Percentiles rank a stretch among this genome's conserved stretches.
phyloP scores from a whole-genome alignment of 192 early-diverging fungal species.

The Coemansia sp. region DNA sequence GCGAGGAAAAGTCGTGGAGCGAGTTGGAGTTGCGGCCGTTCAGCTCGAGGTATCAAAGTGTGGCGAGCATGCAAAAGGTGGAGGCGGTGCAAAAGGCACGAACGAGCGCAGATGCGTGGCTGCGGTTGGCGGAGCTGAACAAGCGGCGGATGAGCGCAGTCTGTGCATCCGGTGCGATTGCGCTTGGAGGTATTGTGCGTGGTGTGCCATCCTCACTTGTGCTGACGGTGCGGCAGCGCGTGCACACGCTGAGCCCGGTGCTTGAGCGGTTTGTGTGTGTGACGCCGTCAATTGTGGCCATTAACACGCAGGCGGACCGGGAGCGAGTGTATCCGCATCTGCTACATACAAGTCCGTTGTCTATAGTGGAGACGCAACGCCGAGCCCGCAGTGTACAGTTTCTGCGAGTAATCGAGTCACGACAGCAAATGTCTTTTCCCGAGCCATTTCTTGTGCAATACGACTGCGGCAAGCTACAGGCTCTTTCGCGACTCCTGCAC shows the following conservation, averaged over 20 bases:
- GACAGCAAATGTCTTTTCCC: slow-evolving; percentile 76
- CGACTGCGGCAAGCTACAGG: slow-evolving; percentile 88
- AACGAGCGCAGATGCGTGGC: slow-evolving; percentile 76
- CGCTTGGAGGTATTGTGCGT: slow-evolving; percentile 89
- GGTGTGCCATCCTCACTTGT: slow-evolving; percentile 77
- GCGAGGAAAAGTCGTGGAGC: slow-evolving; percentile 17
- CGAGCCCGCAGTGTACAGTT: slow-evolving; percentile 51
- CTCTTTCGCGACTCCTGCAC: slow-evolving; percentile 77
- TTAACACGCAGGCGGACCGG: slow-evolving; percentile 12
- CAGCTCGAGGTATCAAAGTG: slow-evolving; percentile 6
- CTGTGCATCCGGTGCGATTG: slow-evolving; percentile 75
- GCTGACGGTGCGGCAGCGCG: slow-evolving; percentile 25
- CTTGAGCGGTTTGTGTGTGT: slow-evolving; percentile 38
- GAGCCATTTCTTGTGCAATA: slow-evolving; percentile 81
- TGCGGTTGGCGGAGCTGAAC: slow-evolving; percentile 88
- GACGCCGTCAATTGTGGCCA: slow-evolving; percentile 35
- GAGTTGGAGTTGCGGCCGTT: slow-evolving; percentile 33
- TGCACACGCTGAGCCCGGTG: slow-evolving; percentile 3
- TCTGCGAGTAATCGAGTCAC: slow-evolving; percentile 59
- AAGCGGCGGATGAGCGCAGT: slow-evolving; percentile 85
- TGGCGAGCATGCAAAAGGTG: background rate
- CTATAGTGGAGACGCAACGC: slow-evolving; percentile 28
- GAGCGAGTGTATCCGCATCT: slow-evolving; percentile 32
- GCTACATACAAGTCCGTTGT: background rate
- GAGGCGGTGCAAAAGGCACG: background rate